phyloP scores from a whole-genome alignment of 768 basidiomycete species.

The Tricholomella constricta region DNA sequence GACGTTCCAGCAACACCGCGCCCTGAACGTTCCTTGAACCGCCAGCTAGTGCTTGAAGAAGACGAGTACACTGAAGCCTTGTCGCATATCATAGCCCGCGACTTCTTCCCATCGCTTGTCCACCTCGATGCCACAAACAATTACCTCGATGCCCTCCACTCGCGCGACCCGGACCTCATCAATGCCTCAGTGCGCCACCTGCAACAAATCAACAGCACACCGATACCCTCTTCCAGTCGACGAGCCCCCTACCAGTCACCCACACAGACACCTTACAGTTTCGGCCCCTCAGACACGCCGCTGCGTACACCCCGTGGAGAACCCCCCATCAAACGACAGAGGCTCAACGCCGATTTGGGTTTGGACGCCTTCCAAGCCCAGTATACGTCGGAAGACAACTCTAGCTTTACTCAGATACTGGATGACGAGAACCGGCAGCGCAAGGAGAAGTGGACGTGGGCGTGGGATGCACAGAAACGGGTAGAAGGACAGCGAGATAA shows the following conservation, averaged over 20 bases:
- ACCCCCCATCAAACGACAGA: constrained; percentile 54
- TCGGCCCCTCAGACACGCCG: constrained; percentile 68
- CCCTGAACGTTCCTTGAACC: constrained; percentile 62
- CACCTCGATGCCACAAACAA: constrained; percentile 87
- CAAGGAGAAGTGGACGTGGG: constrained; percentile 87
- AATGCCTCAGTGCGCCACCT: constrained; percentile 73
- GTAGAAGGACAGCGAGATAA: constrained; percentile 68
- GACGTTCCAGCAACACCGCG: constrained; percentile 22
- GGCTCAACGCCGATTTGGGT: constrained; percentile 61
- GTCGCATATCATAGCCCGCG: constrained; percentile 91
- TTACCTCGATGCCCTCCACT: constrained; percentile 78
- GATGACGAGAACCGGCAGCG: constrained; percentile 85
- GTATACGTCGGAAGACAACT: constrained; percentile 97
- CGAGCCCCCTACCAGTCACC: constrained; percentile 43
- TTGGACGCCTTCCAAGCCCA: constrained; percentile 88
- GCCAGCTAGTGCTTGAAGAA: constrained; percentile 79
- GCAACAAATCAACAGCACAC: constrained; percentile 61
- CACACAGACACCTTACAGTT: constrained; percentile 66
- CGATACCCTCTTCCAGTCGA: constrained; percentile 36
- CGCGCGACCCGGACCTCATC: constrained; percentile 78
- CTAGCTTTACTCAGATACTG: constrained; percentile 92
- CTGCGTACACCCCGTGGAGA: constrained; percentile 46
- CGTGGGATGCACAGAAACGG: constrained; percentile 87
- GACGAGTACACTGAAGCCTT: constrained; percentile 93
- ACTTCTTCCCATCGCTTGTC: constrained; percentile 95